These are phyloP conservation scores for Talaromyces proteolyticus DNA, from an alignment of 495 filamentous ascomycete species.

Conservation along the genomic window DNA sequence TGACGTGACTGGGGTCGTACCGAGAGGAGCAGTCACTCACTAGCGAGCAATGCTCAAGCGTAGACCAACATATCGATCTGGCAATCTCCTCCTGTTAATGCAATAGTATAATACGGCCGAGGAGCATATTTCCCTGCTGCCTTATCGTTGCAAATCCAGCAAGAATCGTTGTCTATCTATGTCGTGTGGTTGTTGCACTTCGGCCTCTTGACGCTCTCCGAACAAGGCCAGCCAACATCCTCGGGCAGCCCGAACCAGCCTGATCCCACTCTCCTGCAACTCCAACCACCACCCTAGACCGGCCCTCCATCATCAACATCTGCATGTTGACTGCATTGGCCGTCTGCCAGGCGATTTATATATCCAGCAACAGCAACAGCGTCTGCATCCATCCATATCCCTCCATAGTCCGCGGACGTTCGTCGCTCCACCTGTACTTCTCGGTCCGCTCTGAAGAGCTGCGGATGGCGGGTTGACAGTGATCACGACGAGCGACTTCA, in stretches of 20 bases:
- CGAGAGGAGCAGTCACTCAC: too few relatives aligned
- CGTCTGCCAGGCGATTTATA: background rate
- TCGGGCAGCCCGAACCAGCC: slow-evolving; percentile 1
- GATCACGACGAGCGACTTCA: slow-evolving; percentile 26
- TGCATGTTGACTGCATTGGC: background rate
- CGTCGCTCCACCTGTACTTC: slow-evolving; percentile 14
- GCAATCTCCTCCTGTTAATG: too few relatives aligned
- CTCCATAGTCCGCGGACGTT: slow-evolving; percentile 8
- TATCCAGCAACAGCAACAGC: background rate
- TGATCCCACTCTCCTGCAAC: background rate
- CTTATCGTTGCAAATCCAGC: too few relatives aligned
- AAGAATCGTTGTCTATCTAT: too few relatives aligned
- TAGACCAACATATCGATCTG: too few relatives aligned
- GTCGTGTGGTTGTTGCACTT: slow-evolving; percentile 31
- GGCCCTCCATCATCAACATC: background rate
- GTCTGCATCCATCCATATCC: background rate
- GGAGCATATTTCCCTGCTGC: too few relatives aligned
- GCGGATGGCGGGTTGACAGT: slow-evolving; percentile 47
- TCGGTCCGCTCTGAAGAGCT: slow-evolving; percentile 19
- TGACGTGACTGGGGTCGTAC: too few relatives aligned
- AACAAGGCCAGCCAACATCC: slow-evolving; percentile 7
- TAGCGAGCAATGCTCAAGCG: too few relatives aligned
- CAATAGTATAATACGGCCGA: too few relatives aligned
- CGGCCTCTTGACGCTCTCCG: slow-evolving; percentile 33
- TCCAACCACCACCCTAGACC: slow-evolving; percentile 4